Evolutionary conservation across 495 filamentous ascomycete species (phyloP), one percentile per base, ranked within the genome.

Genomic region (Penicillium coprophilum): DNA sequence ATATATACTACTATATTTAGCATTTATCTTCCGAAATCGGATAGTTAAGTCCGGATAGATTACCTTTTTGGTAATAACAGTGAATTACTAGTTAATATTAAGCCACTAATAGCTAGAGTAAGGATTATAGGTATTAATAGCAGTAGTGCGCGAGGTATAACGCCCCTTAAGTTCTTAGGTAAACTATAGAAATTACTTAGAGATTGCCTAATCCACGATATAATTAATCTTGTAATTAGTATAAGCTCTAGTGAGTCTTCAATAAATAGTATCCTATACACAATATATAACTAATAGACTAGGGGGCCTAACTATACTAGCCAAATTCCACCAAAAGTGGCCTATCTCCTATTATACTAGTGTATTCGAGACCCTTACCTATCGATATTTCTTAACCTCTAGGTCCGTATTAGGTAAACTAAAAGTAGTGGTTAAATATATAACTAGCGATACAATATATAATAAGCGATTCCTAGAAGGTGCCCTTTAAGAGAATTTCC

Each of bases 111-210:
- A 4, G 59, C 69, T 15, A 62, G 65, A 10, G 49, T 66, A 4
- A 27, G 64, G 8, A 50, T 73, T 5, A 57, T 75, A 11, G 63
- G 69, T 49, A 61, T 75, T 40, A 61, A 75, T 54, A 59, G 65
- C 40, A 65, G 69, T 32, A 65, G 65, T 20, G 50, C 60, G 15
- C 50, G 63, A 40, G 72, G 67, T 21, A 55, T 73, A 20, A 50
- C 66, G 23, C 63, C 69, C 11, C 59, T 75, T 9, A 56, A 71
- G 50, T 63, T 67, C 46, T 41, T 75, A 17, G 19, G 50, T 19
- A 40, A 62, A 17, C 40, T 75, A 20, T 58, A 75, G 45, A 55
- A 60, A 32, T 38, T 48, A 20, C 66, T 53, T 59, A n/a, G 44
- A 44, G 32, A 41, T 7, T 20, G 58, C 47, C 46, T 59, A 39